Evolutionary conservation across 306 rosid species (phyloP), one percentile per base, ranked within the genome.

Genomic region (Prosopis cineraria): DNA sequence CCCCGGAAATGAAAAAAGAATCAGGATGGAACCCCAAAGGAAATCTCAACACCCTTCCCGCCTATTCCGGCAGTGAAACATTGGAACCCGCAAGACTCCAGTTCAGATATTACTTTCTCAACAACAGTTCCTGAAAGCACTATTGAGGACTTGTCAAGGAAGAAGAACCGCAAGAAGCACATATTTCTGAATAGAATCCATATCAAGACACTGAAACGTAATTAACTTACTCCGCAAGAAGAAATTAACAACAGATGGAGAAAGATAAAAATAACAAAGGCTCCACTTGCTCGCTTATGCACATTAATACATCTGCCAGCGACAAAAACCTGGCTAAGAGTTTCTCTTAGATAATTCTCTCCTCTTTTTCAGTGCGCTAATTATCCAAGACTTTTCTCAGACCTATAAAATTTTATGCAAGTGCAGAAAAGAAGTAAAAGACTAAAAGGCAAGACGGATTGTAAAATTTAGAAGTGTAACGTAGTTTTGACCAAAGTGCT

Each of bases 31-130:
- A 66, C 87, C 68, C 66, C 87, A 74, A 89, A 87, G 84, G 74
- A 79, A 68, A 95, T 68, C 86, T 95, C 90, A 53, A 55, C 98
- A 31, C 98, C 98, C 50, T 80, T 79, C 29, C 97, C 97, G 5
- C 98, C 98, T 16, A 89, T 87, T 82, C 86, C 90, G 1, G 96
- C 96, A 37, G 73, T 88, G 84, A 92, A 81, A 81, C 98, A 95
- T 65, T 89, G 97, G 86, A 92, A 93, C 29, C 98, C 97, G 73
- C 87, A 78, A 3, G 96, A 89, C 90, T 95, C 93, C 55, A 95
- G 89, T 68, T 95, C 98, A 30, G 93, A 70, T 73, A 86, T 83
- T 71, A 92, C 93, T 78, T 84, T 83, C 9, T 92, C 93, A 75
- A 86, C 96, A 79, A 92, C 82, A 7, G 87, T 86, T 71, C 89